A percentile compares a stretch with the other conserved stretches of the same genome.
Conservation (phyloP, 163 green algal genomes). For the Picocystis sp. region DNA sequence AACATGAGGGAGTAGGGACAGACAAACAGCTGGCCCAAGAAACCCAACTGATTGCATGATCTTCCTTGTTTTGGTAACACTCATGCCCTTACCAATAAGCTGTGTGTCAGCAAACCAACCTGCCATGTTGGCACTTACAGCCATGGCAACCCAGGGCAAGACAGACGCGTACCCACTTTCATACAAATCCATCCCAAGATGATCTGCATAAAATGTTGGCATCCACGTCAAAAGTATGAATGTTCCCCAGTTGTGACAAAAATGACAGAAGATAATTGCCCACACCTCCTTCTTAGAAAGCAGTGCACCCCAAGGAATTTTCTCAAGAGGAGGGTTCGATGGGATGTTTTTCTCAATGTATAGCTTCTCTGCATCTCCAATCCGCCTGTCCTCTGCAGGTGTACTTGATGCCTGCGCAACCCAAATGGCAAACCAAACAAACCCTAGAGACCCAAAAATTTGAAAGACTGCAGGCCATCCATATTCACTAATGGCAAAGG, state of each 20-base stretch:
- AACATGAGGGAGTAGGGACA: slow-evolving; percentile 66
- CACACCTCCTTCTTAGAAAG: slow-evolving; percentile 28
- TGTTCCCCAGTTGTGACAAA: slow-evolving; percentile 15
- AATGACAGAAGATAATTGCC: slow-evolving; percentile 32
- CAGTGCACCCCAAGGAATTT: slow-evolving; percentile 39
- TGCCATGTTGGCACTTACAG: slow-evolving; percentile 25
- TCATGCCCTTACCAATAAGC: slow-evolving; percentile 37
- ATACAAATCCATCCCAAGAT: slow-evolving; percentile 23
- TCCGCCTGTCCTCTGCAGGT: neutral
- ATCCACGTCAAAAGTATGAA: slow-evolving; percentile 34
- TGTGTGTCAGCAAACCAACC: slow-evolving; percentile 40
- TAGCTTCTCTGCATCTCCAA: neutral
- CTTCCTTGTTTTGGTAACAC: slow-evolving; percentile 71
- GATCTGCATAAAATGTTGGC: slow-evolving; percentile 38
- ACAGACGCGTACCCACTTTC: slow-evolving; percentile 15
- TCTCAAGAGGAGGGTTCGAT: slow-evolving; percentile 10
- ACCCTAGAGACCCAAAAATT: slow-evolving; percentile 35
- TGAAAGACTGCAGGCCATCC: slow-evolving; percentile 42
- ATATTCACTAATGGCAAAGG: slow-evolving; percentile 30
- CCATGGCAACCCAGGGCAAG: slow-evolving; percentile 32
- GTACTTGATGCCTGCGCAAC: slow-evolving; percentile 14
- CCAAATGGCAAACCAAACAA: slow-evolving; percentile 41
- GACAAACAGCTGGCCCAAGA: slow-evolving; percentile 82
- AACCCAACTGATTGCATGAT: slow-evolving; percentile 84
- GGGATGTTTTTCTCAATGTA: neutral